phyloP scores from a whole-genome alignment of 345 rosid species.

The Citrus hindsii region DNA sequence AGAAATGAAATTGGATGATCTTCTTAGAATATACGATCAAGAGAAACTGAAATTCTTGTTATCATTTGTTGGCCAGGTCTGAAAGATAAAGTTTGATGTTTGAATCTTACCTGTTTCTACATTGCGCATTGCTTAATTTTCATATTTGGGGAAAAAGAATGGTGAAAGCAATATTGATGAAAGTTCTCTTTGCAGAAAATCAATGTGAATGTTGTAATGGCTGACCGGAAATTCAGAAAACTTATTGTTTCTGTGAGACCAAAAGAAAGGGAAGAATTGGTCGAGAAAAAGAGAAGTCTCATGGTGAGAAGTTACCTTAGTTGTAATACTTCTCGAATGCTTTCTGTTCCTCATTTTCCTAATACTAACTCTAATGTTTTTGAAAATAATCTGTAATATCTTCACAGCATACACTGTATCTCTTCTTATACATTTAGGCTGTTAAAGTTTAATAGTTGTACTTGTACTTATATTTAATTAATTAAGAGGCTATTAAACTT shows the following conservation, averaged over 20 bases:
- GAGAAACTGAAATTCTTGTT: constrained; percentile 83
- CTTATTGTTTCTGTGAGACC: constrained; percentile 79
- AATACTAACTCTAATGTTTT: background rate
- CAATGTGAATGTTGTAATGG: constrained; percentile 54
- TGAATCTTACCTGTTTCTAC: constrained; percentile 7
- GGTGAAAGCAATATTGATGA: background rate
- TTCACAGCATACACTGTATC: background rate
- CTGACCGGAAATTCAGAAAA: constrained; percentile 63
- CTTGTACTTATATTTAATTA: background rate
- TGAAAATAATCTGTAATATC: background rate
- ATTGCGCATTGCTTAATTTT: background rate
- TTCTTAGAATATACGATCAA: constrained; percentile 70
- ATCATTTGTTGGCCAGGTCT: constrained; percentile 89
- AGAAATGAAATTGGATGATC: constrained; percentile 83
- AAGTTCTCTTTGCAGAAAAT: constrained; percentile 52
- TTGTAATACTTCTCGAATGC: background rate
- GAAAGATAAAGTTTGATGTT: constrained; percentile 15
- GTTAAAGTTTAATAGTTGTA: background rate
- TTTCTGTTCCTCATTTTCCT: background rate
- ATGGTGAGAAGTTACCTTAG: constrained; percentile 53
- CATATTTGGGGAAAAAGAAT: background rate
- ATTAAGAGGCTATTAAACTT: background rate
- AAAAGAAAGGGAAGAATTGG: constrained; percentile 67
- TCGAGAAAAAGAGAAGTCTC: constrained; percentile 69
- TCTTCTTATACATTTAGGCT: background rate